These are phyloP conservation scores for Arabidopsis lyrata DNA, from an alignment of 441 rosid species.

Conservation along the genomic window DNA sequence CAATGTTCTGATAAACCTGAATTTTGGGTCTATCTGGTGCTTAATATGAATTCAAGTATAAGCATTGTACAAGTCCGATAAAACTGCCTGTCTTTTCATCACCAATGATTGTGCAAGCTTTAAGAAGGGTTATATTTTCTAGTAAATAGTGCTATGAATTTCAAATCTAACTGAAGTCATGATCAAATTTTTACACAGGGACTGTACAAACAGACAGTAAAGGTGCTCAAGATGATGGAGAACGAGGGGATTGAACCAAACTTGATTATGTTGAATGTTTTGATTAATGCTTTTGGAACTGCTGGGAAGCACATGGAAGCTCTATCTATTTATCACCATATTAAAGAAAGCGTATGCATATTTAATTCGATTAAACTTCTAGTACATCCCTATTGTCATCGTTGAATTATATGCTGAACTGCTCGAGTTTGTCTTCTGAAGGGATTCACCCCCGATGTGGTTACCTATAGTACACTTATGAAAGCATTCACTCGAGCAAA, in stretches of 20 bases:
- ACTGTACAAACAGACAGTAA: slow-evolving; percentile 62
- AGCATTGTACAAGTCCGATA: neutral
- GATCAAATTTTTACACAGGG: slow-evolving; percentile 48
- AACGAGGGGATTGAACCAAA: slow-evolving; percentile 71
- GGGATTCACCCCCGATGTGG: slow-evolving; percentile 73
- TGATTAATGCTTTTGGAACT: slow-evolving; percentile 75
- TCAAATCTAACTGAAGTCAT: slow-evolving; percentile 1
- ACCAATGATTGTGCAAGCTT: no score
- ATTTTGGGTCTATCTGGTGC: neutral
- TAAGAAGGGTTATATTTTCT: no score
- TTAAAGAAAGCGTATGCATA: slow-evolving; percentile 57
- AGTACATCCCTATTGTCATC: neutral
- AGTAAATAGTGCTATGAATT: neutral
- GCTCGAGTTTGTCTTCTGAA: slow-evolving; percentile 43
- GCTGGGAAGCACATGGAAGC: slow-evolving; percentile 73
- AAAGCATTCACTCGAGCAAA: slow-evolving; percentile 70
- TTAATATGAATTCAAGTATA: neutral
- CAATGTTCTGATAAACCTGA: neutral
- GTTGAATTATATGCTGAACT: slow-evolving; percentile 30
- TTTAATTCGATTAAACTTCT: slow-evolving; percentile 14
- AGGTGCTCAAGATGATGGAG: slow-evolving; percentile 76
- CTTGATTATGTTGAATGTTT: slow-evolving; percentile 67
- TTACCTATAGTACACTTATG: slow-evolving; percentile 75
- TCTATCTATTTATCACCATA: slow-evolving; percentile 58
- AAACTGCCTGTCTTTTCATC: neutral